Percentiles rank a stretch among this genome's conserved stretches.
Conservation (phyloP, 345 rosid genomes). For the Hibiscus syriacus region DNA sequence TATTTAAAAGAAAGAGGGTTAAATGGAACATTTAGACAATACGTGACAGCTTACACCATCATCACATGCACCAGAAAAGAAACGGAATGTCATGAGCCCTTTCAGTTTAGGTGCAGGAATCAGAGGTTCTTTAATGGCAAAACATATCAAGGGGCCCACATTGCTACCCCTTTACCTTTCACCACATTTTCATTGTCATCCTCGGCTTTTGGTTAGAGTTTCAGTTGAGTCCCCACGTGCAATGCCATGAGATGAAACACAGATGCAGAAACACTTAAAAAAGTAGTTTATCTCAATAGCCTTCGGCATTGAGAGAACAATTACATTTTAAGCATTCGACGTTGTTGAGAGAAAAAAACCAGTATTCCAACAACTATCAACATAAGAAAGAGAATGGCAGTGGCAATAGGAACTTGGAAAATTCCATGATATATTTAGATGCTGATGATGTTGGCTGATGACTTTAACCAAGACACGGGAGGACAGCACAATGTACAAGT, state of each 20-base stretch:
- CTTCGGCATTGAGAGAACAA: slow-evolving; percentile 11
- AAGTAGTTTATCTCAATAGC: background rate
- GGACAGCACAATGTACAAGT: slow-evolving; percentile 15
- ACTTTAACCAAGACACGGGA: background rate
- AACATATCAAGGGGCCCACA: background rate
- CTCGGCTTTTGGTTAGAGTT: background rate
- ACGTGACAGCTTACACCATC: background rate
- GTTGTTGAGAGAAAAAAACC: background rate
- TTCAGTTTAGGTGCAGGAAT: background rate
- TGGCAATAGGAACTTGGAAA: slow-evolving; percentile 1
- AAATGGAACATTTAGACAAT: background rate
- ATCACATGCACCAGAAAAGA: slow-evolving; percentile 3
- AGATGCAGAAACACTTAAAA: background rate
- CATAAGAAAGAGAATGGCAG: background rate
- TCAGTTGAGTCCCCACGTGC: background rate
- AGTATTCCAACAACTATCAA: background rate
- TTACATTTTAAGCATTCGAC: background rate
- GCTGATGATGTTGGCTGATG: slow-evolving; percentile 15
- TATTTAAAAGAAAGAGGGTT: no score
- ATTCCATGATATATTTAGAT: slow-evolving; percentile 19
- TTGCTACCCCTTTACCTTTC: background rate
- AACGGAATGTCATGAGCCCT: slow-evolving; percentile 8
- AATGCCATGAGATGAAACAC: background rate
- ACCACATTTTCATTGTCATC: background rate
- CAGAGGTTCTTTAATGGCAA: background rate